Base-by-base conservation (phyloP, 179 eudicot species). In the Dionaea muscipula region DNA sequence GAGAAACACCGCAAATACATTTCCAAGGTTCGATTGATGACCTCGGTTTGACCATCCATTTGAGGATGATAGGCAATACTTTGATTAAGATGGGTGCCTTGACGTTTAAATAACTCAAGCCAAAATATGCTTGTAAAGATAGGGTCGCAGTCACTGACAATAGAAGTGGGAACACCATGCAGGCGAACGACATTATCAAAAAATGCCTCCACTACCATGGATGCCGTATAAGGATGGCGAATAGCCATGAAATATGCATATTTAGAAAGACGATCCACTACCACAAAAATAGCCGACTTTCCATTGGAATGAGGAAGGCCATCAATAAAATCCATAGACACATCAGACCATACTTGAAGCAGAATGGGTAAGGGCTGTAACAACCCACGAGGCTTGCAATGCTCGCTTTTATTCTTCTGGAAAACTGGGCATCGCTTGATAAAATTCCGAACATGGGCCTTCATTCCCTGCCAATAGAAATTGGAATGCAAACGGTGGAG, bases 381-480 rank as follows among this genome's bases (percentile, higher is more conserved):
- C 5, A 24, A 13, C 15, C 55, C 55, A 7, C 6, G 2, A 3
- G 16, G 22, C 1, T 7, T 10, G 17, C 6, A 10, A 26, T 16
- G 13, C 10, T 17, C 33, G n/a, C 36, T 17, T 56, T 64, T 6
- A 17, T 12, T 17, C 1, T 49, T 33, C 17, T 56, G 61, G 26
- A 48, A 64, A 5, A 41, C 16, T 0, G 3, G 10, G 25, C 65
- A 66, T 2, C 7, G 2, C 14, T 35, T 31, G 13, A 66, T 39
- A 47, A 13, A 44, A 0, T 51, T 5, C 17, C 25, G 26, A 0
- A 53, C 39, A 0, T 5, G 17, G 1, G 11, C 13, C 7, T 18
- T 21, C 55, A 58, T 59, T 2, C 64, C 58, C 1, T 27, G n/a
- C 70, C 64, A 51, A 22, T 51, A 51, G 14, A 58, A 51, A 16